These are phyloP conservation scores for Hypsizygus marmoreus DNA, from an alignment of 768 basidiomycete genomes.

Conservation along the genomic window DNA sequence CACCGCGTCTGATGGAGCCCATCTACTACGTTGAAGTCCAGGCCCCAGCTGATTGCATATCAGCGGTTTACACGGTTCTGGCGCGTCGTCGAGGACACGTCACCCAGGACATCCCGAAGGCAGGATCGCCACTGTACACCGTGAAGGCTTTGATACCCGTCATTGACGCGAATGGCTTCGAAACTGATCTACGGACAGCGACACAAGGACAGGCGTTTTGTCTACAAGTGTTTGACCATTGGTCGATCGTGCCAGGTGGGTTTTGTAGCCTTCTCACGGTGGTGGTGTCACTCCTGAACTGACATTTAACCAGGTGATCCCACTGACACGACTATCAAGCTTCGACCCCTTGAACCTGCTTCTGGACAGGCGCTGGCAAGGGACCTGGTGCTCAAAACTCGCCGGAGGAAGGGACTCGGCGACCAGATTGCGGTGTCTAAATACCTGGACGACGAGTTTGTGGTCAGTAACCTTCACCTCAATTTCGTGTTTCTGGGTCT, in stretches of 20 bases:
- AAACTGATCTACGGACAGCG: constrained; percentile 95
- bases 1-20: constrained; percentile 94
- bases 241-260: constrained; percentile 96
- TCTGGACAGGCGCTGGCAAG: constrained; percentile 93
- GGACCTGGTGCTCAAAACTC: constrained; percentile 94
- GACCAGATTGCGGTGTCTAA: constrained; percentile 98
- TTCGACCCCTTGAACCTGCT: constrained; percentile 94
- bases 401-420: constrained; percentile 93
- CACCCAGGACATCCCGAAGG: constrained; percentile 96
- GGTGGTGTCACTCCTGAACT: constrained; percentile 15
- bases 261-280: constrained; percentile 26
- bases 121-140: constrained; percentile 96
- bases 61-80: constrained; percentile 97
- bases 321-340: constrained; percentile 94
- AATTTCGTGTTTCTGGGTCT: too few species aligned
- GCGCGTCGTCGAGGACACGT: constrained; percentile 99
- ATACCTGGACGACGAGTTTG: constrained; percentile 96
- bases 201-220: constrained; percentile 99
- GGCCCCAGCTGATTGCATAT: constrained; percentile 97
- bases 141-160: constrained; percentile 98
- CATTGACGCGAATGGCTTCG: constrained; percentile 98
- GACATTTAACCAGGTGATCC: constrained; percentile 74
- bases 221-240: constrained; percentile 96
- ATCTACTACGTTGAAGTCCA: constrained; percentile 99
- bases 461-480: constrained; percentile 61